phyloP scores from a whole-genome alignment of 495 filamentous ascomycete species.

The Penicillium robsamsonii region DNA sequence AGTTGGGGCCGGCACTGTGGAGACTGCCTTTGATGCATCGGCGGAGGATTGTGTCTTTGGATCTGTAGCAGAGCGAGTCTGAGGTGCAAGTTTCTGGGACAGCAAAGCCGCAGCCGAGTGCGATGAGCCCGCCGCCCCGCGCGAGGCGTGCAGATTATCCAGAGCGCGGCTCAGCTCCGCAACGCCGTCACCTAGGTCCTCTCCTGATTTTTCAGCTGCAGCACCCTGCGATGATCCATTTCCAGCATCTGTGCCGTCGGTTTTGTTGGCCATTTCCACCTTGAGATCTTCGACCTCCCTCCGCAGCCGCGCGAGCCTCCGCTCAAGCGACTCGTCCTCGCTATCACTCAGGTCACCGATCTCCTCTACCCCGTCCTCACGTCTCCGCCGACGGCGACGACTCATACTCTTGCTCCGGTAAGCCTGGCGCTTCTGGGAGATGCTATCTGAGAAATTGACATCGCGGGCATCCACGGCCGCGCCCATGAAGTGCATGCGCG shows the following conservation, averaged over 20 bases:
- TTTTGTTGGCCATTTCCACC: conserved; percentile 51
- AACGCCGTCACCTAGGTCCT: conserved; percentile 45
- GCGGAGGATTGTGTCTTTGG: conserved; percentile 12
- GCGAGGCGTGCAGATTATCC: conserved; percentile 50
- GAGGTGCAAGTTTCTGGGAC: conserved; percentile 33
- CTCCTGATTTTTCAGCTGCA: conserved; percentile 25
- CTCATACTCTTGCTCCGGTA: conserved; percentile 64
- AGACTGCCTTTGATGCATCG: background rate
- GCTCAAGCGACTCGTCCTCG: conserved; percentile 67
- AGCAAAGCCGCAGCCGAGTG: conserved; percentile 39
- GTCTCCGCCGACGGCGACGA: conserved; percentile 55
- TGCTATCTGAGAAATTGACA: conserved; percentile 79
- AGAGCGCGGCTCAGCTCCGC: conserved; percentile 64
- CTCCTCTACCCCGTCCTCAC: conserved; percentile 53
- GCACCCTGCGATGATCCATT: background rate
- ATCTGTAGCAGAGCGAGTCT: conserved; percentile 9
- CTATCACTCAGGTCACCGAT: conserved; percentile 66
- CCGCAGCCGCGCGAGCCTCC: conserved; percentile 73
- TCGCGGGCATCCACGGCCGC: conserved; percentile 70
- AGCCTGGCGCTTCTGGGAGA: conserved; percentile 72
- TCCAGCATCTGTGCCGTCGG: background rate
- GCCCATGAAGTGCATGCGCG: conserved; percentile 75
- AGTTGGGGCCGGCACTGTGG: conserved; percentile 10
- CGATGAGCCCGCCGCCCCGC: conserved; percentile 21
- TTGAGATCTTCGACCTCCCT: conserved; percentile 78